Percentiles rank a stretch among this genome's conserved stretches.
These are phyloP conservation scores for Hanseniaspora sp. DNA, from an alignment of 1,139 yeast genomes.

Conservation along the genomic window DNA sequence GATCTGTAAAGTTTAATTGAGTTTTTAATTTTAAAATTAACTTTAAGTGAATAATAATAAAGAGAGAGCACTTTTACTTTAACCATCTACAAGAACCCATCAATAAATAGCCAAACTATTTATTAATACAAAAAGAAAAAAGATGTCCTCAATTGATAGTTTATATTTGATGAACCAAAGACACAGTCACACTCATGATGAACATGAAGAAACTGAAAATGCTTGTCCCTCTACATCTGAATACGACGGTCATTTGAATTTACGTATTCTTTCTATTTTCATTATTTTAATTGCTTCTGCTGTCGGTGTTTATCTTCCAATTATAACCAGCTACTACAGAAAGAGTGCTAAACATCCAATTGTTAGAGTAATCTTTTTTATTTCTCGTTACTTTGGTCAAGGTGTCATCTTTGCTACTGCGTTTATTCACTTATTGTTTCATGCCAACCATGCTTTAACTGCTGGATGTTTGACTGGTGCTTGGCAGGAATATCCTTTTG, in stretches of 20 bases:
- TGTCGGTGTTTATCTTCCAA: slow-evolving; percentile 51
- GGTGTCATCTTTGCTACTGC: slow-evolving; percentile 90
- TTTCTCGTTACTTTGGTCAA: slow-evolving; percentile 77
- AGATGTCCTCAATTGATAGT: background rate
- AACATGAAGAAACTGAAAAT: slow-evolving; percentile 13
- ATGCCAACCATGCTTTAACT: slow-evolving; percentile 51
- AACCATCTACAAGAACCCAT: too few relatives aligned
- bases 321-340: slow-evolving; percentile 26
- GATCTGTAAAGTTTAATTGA: too few relatives aligned
- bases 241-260: slow-evolving; percentile 35
- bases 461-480: slow-evolving; percentile 46
- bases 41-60: too few relatives aligned
- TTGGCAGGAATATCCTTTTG: slow-evolving; percentile 51
- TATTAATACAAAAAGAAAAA: background rate
- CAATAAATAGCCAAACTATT: too few relatives aligned
- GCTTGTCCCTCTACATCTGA: slow-evolving; percentile 26
- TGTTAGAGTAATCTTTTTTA: slow-evolving; percentile 28
- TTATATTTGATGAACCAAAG: background rate
- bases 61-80: too few relatives aligned
- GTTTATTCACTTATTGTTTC: slow-evolving; percentile 70
- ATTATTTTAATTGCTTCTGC: slow-evolving; percentile 48
- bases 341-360: background rate
- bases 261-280: slow-evolving; percentile 54
- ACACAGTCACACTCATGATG: background rate
- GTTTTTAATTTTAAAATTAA: too few relatives aligned